Evolutionary conservation across 768 basidiomycete genomes (phyloP), one percentile per base, ranked within the genome.

Genomic region (Rhodotorula toruloides): DNA sequence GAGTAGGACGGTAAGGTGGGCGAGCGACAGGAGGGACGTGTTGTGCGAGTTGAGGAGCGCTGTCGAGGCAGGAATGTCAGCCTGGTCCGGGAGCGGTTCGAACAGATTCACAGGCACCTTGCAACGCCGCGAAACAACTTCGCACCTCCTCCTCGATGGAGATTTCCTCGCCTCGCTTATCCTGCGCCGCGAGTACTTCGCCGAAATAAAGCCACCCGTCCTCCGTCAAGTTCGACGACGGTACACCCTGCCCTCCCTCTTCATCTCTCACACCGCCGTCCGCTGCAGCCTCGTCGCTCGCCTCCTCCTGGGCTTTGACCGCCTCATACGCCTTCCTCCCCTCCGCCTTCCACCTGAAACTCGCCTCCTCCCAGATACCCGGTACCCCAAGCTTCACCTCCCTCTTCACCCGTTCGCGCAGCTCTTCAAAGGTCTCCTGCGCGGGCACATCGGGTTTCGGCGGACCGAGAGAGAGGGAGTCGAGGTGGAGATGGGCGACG

Each of bases 401-500:
- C 9, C 31, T n/a, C n/a, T 34, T 16, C 32, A 63, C 21, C 4
- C 62, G 63, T 21, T 58, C 57, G 42, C 70, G 48, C 10, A 72
- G 14, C 43, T 71, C 71, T 27, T 53, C 50, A 12, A 66, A 65
- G 4, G 46, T 54, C 43, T 64, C 68, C 16, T 40, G 8, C 13
- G 11, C 25, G 2, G 68, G 68, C 13, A 61, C 40, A 12, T 34
- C 57, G 11, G 61, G 53, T n/a, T 70, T 70, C 25, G 32, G 56
- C 25, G 32, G 44, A 65, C 82, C 81, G 37, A 97, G 79, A 7
- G 77, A 75, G 0, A 89, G 91, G 12, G 79, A 76, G 74, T 87
- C 87, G 63, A 98, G 83, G 61, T 89, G 84, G 25, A 98, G 79
- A 78, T 88, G 97, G 21, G 96, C 94, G 42, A 98, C 93, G 2